phyloP scores from a whole-genome alignment of 2,329 filamentous ascomycete genomes.

The Penicillium sp. region DNA sequence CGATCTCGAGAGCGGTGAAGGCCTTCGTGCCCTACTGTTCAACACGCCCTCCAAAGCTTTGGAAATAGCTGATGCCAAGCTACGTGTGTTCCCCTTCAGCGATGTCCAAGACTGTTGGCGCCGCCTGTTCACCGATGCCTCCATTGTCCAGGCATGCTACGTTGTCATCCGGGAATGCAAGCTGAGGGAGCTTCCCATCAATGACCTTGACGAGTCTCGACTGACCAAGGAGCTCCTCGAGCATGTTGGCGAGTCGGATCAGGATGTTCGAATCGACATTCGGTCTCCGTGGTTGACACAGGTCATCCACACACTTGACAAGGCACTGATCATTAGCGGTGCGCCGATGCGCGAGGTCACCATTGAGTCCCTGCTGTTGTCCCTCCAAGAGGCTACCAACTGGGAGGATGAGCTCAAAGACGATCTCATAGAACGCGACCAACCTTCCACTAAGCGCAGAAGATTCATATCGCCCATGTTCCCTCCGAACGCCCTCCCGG shows the following conservation, averaged over 20 bases:
- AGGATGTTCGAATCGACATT: constrained; percentile 18
- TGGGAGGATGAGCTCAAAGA: constrained; percentile 5
- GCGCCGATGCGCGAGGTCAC: constrained; percentile 55
- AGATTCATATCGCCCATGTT: constrained; percentile 35
- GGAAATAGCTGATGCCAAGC: constrained; percentile 50
- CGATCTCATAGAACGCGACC: neutral
- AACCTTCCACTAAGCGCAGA: constrained; percentile 28
- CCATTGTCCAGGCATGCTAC: constrained; percentile 47
- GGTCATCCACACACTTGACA: constrained; percentile 68
- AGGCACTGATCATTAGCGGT: constrained; percentile 72
- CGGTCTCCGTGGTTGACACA: constrained; percentile 51
- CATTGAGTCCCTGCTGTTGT: constrained; percentile 38
- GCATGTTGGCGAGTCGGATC: neutral
- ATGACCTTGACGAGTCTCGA: constrained; percentile 5
- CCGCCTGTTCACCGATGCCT: constrained; percentile 57
- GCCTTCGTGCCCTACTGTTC: constrained; percentile 26
- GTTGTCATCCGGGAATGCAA: constrained; percentile 27
- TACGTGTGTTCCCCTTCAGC: constrained; percentile 57
- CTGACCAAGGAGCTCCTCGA: constrained; percentile 15
- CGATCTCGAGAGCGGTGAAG: constrained; percentile 30
- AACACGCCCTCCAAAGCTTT: constrained; percentile 43
- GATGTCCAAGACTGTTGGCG: constrained; percentile 57
- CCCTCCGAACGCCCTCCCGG: constrained; percentile 31
- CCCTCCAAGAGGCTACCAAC: constrained; percentile 26
- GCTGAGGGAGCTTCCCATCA: constrained; percentile 5